Evolutionary conservation across 352 stramenopile species (phyloP), one percentile per base, ranked within the genome.

Genomic region (Nothophytophthora sp.): DNA sequence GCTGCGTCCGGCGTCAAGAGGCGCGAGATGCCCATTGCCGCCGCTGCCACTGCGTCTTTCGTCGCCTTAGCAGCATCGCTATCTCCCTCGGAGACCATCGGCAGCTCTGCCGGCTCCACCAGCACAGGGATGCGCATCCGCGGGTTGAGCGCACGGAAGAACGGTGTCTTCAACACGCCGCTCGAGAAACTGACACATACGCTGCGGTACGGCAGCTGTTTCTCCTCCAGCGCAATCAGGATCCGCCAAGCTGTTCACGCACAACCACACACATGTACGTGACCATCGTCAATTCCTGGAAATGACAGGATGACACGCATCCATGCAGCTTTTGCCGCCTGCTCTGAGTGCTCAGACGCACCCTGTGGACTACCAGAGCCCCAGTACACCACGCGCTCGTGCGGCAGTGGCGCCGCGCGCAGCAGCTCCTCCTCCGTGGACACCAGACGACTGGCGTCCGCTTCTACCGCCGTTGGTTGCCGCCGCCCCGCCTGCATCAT

Each of bases 151-250:
- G 78, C 66, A 12, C 64, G 66, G 56, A 93, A 93, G 58, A 89
- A 88, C 16, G 78, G 61, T 40, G 83, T 70, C 60, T 93, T 93
- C 45, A 93, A 70, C 42, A 93, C 81, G 30, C 83, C 83, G 36
- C 83, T 93, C 0, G 80, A 88, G 66, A 93, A 93, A 27, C 78
- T 90, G 55, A 90, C 79, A 37, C 80, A 93, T 9, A 93, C 74
- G 38, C 83, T 90, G 40, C 80, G 83, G 56, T 91, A 91, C 51
- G 76, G 60, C 37, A 93, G 39, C 18, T 67, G 54, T 60, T 93
- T 93, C 59, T 93, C 83, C 34, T 93, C 80, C 29, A 93, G 52
- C 24, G 77, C 80, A 40, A 93, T 90, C n/a, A 91, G 59, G 23
- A 91, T 83, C n/a, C 83, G 78, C 83, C 83, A 93, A 0, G 83